Evolutionary conservation across 495 filamentous ascomycete genomes (phyloP), one percentile per base, ranked within the genome.

Genomic region (Aspergillus leporis): DNA sequence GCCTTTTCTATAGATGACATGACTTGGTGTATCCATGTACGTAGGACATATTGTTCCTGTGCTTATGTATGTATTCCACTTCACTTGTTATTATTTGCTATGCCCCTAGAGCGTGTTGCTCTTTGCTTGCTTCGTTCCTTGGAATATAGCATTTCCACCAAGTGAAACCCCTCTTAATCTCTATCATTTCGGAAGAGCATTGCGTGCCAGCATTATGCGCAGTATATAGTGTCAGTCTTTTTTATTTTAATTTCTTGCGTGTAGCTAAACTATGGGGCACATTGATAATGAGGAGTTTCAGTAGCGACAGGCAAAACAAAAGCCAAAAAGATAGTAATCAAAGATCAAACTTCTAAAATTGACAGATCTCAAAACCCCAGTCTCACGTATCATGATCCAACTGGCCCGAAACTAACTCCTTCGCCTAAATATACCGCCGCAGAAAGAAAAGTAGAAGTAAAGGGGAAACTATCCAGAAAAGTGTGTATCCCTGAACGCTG

Each of bases 1-100:
- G 30, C 47, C 47, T 6, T 21, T 51, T 60, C 36, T 58, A 63
- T 68, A 63, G 41, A 62, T 54, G 58, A 57, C 32, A 68, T 56
- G 59, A 64, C 58, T 61, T 58, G 43, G 52, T 57, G 56, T 61
- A 45, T 50, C 47, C 49, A 32, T 59, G 56, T 58, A 56, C 16
- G 43, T 56, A 55, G 57, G 56, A 49, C 49, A 41, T 34, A 49
- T 57, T 56, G 18, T 47, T 55, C 40, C 48, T 49, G 60, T 59
- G 60, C 38, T 50, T 32, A 61, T 55, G 54, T 48, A 56, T 50
- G 53, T 38, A 45, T 22, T 5, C 38, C 34, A 41, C 48, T 38
- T 51, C n/a, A 40, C 38, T 40, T 53, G 47, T 58, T 55, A 25
- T 36, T 47, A 41, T 52, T 53, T 58, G 48, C 16, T 30, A 32